Evolutionary conservation across 768 basidiomycete species (phyloP), one percentile per base, ranked within the genome.

Genomic region (Harrya chromipes): DNA sequence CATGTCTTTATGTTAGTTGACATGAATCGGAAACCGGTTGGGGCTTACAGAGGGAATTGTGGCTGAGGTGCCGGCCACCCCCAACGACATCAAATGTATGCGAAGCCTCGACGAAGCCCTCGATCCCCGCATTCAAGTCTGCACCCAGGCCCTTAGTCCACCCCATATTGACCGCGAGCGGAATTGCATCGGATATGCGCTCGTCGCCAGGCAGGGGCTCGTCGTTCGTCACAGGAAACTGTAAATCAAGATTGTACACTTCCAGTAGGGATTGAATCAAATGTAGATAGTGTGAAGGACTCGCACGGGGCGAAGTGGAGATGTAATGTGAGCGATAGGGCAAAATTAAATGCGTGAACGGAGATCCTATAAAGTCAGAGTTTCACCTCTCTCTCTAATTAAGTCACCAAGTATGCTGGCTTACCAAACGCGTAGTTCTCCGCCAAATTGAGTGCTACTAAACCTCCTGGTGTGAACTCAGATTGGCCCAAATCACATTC

Each of bases 401-500:
- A 38, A 11, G 29, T 13, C 20, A 29, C 10, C 6, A 3, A 6
- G 31, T 21, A 7, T 3, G 24, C 46, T 5, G 29, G 54, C 53
- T 37, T 57, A 90, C 94, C 95, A 33, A 97, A 83, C 2, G 87
- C 54, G 17, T 82, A 84, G 2, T 63, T 62, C 9, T 84, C 80
- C 14, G 97, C 56, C 1, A 95, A 56, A 63, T 83, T 86, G 24
- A 99, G 69, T 0, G 90, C 80, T 12, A 97, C 87, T 70, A 90
- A 78, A 0, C 94, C 95, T 0, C 84, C 84, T 1, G 90, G 85
- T 1, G 87, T 86, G 63, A 97, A 95, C 67, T 97, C 94, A 4
- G 92, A 87, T 68, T 99, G 95, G 16, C 95, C 95, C 4, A 90
- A 59, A 68, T 99, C 95, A 51, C 89, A 90, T 64, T 98, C 95